phyloP scores from a whole-genome alignment of 2,329 filamentous ascomycete genomes.

The Pestalotiopsis fici region DNA sequence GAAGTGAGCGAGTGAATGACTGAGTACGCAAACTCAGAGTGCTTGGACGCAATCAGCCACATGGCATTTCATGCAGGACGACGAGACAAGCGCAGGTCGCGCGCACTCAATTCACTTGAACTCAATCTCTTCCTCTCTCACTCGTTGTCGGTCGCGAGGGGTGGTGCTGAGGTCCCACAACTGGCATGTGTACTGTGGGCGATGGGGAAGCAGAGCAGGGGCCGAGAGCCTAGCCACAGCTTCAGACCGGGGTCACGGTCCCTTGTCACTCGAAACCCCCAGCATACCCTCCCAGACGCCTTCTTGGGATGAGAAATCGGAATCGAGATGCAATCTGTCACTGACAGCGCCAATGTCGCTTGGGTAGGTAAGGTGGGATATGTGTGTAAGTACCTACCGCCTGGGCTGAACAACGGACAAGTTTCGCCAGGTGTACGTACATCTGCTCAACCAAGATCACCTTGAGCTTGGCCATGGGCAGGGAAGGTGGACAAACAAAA shows the following conservation, averaged over 20 bases:
- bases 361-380: background rate
- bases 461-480: background rate
- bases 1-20: background rate
- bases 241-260: background rate
- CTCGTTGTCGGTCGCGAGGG: background rate
- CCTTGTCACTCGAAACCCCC: background rate
- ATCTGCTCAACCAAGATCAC: background rate
- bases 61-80: slow-evolving; percentile 6
- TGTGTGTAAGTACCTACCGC: background rate
- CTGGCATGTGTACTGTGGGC: background rate
- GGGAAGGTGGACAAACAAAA: background rate
- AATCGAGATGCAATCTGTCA: slow-evolving; percentile 6
- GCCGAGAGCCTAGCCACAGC: background rate
- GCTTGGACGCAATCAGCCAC: background rate
- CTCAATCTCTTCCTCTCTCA: background rate
- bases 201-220: background rate
- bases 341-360: background rate
- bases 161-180: background rate
- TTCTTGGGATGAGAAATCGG: background rate
- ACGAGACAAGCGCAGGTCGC: background rate
- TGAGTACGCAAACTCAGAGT: background rate
- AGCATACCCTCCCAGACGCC: background rate
- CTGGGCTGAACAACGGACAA: background rate
- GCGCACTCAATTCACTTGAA: background rate
- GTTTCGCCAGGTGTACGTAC: background rate